Evolutionary conservation across 176 grass and related monocot species (phyloP), one percentile per base, ranked within the genome.

Genomic region (Ananas comosus): DNA sequence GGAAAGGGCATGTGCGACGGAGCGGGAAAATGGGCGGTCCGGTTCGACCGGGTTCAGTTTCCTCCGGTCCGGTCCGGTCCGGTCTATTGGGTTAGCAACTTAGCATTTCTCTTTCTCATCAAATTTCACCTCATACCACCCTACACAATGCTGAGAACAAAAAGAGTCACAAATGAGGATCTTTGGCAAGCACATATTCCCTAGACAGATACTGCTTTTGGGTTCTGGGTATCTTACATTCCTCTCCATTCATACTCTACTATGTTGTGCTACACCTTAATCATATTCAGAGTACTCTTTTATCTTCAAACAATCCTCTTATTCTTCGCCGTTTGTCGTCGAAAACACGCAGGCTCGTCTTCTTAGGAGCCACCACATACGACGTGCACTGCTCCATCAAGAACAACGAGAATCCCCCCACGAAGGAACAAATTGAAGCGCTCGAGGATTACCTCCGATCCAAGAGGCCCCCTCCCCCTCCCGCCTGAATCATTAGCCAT

Each of bases 371-470:
- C 19, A 90, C 86, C 13, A 92, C 83, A 3, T 97, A 90, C 69
- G 93, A 97, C 64, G 93, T 97, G 64, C 93, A 92, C 83, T 79
- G 89, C 28, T 90, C 93, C 9, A 97, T 97, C 72, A 90, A 85
- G 77, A 90, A 77, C 72, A 92, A 92, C 71, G 73, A 87, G 25
- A 79, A 73, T 47, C 84, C 86, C 51, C 89, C 81, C 49, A 92
- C 86, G 4, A 85, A 57, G 79, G 82, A 90, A 72, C 89, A 97
- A 75, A 79, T 92, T 57, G 76, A 87, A 29, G 86, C 86, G 28
- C 76, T 85, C 12, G 74, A 81, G 79, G 73, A 81, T 0, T 92
- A 85, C 73, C 83, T 92, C 79, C 51, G 87, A 52, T 97, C 76
- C 68, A 71, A 79, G 18, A 80, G 80, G 78, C 69, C 8, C 11